Evolutionary conservation across 1,284 basidiomycete genomes (phyloP).

Genomic region (Mycena citricolor): DNA sequence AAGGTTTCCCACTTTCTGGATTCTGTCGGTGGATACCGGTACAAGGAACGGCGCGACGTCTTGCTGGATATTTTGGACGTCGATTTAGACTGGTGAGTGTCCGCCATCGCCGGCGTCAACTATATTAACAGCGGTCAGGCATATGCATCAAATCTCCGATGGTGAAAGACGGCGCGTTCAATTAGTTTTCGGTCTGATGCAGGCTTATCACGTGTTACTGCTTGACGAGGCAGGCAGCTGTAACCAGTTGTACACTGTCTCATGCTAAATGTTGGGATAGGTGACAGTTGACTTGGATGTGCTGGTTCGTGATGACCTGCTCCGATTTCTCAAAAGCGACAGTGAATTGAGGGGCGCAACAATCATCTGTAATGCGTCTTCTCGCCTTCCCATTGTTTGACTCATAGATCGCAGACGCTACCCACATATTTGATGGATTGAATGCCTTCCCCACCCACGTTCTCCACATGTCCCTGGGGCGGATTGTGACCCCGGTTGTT

Average conservation of each 20-base stretch:
- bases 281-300: constrained; percentile 99
- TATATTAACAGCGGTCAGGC: not conserved
- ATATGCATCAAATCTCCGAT: constrained; percentile 70
- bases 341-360: constrained; percentile 83
- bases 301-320: constrained; percentile 87
- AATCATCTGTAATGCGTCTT: constrained; percentile 75
- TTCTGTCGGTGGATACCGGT: constrained; percentile 92
- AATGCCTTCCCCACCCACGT: constrained; percentile 87
- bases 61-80: constrained; percentile 93
- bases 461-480: constrained; percentile 84
- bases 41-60: constrained; percentile 85
- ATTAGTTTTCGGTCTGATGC: constrained; percentile 96
- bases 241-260: constrained; percentile 1
- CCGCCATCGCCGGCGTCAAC: constrained; percentile 37
- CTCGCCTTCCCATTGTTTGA: constrained; percentile 1
- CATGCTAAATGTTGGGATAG: constrained; percentile 35
- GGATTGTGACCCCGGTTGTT: constrained; percentile 63
- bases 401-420: constrained; percentile 65
- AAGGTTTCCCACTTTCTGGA: constrained; percentile 88
- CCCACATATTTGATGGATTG: constrained; percentile 94
- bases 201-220: constrained; percentile 89
- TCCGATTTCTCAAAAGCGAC: constrained; percentile 86
- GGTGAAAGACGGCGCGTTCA: constrained; percentile 93
- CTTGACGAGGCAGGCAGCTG: constrained; percentile 77
- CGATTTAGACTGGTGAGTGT: constrained; percentile 93